Percentiles rank a stretch among this genome's conserved stretches.
These are phyloP conservation scores for Dictyostelium citrinum DNA, from an alignment of 78 protist species.

Conservation along the genomic window DNA sequence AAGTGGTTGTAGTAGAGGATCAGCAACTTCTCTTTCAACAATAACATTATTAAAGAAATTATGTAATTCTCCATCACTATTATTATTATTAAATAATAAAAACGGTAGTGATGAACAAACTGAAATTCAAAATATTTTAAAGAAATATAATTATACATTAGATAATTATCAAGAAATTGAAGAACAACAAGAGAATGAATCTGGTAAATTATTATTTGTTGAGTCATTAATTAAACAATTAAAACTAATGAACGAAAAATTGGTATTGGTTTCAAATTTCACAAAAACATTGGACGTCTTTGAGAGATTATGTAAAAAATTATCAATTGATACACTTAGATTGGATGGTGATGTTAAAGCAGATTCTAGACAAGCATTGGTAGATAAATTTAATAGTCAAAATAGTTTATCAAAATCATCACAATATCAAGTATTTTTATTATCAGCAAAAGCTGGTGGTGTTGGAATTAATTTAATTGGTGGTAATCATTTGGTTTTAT, in stretches of 20 bases:
- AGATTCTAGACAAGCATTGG: conserved; percentile 63
- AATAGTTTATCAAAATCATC: not conserved
- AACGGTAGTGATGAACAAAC: not conserved
- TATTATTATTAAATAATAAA: not conserved
- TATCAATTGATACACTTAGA: not conserved
- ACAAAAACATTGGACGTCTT: conserved; percentile 86
- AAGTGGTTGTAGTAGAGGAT: not conserved
- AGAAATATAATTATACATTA: not conserved
- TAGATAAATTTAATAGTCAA: conserved; percentile 86
- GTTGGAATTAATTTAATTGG: conserved; percentile 97
- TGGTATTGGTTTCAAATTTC: conserved; percentile 94
- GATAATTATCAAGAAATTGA: not conserved
- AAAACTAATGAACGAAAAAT: not conserved
- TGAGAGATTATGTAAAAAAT: not conserved
- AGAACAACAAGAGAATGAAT: not conserved
- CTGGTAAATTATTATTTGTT: conserved; percentile 41
- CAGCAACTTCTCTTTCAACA: conserved; percentile 8
- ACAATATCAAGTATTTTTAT: conserved; percentile 75
- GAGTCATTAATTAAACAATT: not conserved
- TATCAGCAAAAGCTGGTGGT: conserved; percentile 95
- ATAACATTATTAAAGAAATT: conserved; percentile 74
- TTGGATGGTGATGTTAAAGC: conserved; percentile 85
- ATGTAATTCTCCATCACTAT: conserved; percentile 80
- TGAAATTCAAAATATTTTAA: not conserved
- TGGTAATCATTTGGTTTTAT: conserved; percentile 94